Evolutionary conservation across 139 green algal species (phyloP), one percentile per base, ranked within the genome.

Genomic region (Mychonastes homosphaera): DNA sequence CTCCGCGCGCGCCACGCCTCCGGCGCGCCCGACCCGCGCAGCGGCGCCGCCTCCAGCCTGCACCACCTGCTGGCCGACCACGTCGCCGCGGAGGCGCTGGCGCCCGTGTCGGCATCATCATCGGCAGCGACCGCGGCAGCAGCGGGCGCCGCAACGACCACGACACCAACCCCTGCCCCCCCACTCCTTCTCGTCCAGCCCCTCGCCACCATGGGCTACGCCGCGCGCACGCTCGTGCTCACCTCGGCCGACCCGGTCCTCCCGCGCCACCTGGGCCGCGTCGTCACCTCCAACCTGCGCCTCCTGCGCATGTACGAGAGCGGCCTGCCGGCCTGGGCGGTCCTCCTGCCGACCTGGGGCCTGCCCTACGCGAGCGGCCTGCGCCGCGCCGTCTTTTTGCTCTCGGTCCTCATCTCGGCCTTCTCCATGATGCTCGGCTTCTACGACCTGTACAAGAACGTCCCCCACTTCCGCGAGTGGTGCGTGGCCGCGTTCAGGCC

Each of bases 301-400:
- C 70, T 94, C 43, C 71, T 94, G 26, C 83, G 84, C 65, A 64
- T 91, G 57, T 89, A 88, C 39, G 81, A 89, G 48, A 80, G 69
- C 45, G 83, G 76, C 1, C 58, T 90, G 43, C 83, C 84, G 0
- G 47, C 69, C 4, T 94, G 85, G 85, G 84, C 85, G 0, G 58
- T 87, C 4, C 76, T 86, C 35, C 58, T 87, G 59, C 84, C 84
- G 0, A 63, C 56, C 0, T 87, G 79, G 46, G 79, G 76, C 28
- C 33, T 84, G 7, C 63, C n/a, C 21, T 67, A 67, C 61, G 21
- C 19, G 41, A 28, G 41, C 6, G 36, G 36, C n/a, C n/a, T n/a
- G n/a, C n/a, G n/a, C n/a, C n/a, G n/a, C n/a, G n/a, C n/a, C n/a
- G n/a, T n/a, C n/a, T n/a, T n/a, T n/a, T n/a, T 82, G 18, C 58